Evolutionary conservation across 176 grass and related monocot species (phyloP).

Genomic region (Hsuehochloa calcarea): DNA sequence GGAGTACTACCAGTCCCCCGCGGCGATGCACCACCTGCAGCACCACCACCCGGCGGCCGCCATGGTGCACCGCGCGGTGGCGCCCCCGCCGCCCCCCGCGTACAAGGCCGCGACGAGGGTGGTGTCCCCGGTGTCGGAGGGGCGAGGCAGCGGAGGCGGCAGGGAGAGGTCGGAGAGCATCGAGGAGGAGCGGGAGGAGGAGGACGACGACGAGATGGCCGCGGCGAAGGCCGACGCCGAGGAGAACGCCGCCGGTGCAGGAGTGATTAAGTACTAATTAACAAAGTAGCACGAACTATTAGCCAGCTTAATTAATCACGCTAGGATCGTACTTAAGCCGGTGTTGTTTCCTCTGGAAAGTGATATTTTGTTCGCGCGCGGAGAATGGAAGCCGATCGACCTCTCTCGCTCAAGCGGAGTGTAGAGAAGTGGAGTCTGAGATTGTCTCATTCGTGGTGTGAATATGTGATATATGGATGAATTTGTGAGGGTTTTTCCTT

Average conservation of each 20-base stretch:
- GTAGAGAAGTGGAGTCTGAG: conserved; percentile 19
- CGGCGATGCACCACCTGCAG: conserved; percentile 58
- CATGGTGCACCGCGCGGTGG: conserved; percentile 33
- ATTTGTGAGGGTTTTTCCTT: conserved; percentile 26
- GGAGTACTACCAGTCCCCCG: conserved; percentile 63
- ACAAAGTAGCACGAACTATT: not conserved
- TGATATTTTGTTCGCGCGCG: conserved; percentile 64
- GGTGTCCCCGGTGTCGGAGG: conserved; percentile 60
- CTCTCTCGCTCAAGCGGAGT: conserved; percentile 11
- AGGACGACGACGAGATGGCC: conserved; percentile 46
- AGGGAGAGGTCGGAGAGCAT: conserved; percentile 85
- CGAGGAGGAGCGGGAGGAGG: conserved; percentile 55
- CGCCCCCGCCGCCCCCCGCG: not conserved
- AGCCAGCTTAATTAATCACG: conserved; percentile 5
- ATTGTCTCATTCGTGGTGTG: conserved; percentile 62
- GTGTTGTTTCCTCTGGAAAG: conserved; percentile 31
- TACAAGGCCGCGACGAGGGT: conserved; percentile 34
- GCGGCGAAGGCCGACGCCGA: conserved; percentile 17
- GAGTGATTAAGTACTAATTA: conserved; percentile 26
- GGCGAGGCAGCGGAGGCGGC: conserved; percentile 27
- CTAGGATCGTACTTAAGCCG: conserved; percentile 4
- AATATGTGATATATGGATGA: conserved; percentile 2
- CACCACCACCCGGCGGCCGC: conserved; percentile 42
- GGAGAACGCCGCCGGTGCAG: not conserved
- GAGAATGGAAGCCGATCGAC: conserved; percentile 55